Conservation (phyloP, 2,329 filamentous ascomycete genomes). For the Leptographium flavum region DNA sequence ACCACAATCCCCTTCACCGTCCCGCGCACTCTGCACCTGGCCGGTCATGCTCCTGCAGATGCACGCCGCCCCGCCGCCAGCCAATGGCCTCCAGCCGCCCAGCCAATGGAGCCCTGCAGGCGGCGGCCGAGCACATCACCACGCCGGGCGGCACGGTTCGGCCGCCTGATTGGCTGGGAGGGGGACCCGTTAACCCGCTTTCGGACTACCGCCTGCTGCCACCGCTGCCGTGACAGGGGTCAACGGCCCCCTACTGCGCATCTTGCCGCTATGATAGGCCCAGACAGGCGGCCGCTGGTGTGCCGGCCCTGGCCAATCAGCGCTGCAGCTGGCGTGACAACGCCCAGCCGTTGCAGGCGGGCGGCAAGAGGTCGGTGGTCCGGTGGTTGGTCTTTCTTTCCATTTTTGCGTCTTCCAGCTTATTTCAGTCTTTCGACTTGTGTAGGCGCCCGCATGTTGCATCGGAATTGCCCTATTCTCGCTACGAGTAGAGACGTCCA, state of each 20-base stretch:
- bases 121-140: no score
- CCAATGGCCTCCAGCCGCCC: no score
- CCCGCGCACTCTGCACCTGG: neutral
- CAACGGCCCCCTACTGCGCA: constrained; percentile 12
- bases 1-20: no score
- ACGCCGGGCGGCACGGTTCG: neutral
- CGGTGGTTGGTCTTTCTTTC: neutral
- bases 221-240: constrained; percentile 6
- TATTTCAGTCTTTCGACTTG: no score
- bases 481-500: no score
- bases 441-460: no score
- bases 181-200: no score
- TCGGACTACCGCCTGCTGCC: no score
- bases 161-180: constrained; percentile 19
- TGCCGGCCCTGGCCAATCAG: constrained; percentile 22
- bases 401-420: neutral
- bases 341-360: constrained; percentile 21
- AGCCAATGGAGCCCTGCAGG: no score
- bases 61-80: no score
- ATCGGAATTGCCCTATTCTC: no score
- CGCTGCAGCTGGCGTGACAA: constrained; percentile 21
- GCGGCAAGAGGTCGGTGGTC: constrained; percentile 24
- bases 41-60: neutral
- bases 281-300: neutral
- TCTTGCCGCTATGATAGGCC: neutral